phyloP scores from a whole-genome alignment of 2,329 filamentous ascomycete species.

The Diplocarpon mali region DNA sequence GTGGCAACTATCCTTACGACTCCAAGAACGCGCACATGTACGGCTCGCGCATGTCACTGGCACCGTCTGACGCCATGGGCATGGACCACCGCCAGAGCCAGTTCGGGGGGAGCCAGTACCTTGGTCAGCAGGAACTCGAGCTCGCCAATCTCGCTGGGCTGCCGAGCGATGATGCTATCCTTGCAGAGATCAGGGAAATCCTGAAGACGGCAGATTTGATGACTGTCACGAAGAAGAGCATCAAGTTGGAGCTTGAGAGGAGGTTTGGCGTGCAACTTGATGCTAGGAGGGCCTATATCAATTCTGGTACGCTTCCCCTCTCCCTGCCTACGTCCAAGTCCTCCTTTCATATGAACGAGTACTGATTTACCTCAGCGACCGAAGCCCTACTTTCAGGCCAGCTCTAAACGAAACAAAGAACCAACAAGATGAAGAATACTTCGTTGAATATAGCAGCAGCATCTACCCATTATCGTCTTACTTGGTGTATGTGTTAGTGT shows the following conservation, averaged over 20 bases:
- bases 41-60: conserved; percentile 66
- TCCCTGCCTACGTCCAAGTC: background rate
- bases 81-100: conserved; percentile 33
- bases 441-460: too few relatives aligned
- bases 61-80: conserved; percentile 53
- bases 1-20: conserved; percentile 21
- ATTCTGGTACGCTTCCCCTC: conserved; percentile 57
- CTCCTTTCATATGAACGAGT: conserved; percentile 1
- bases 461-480: too few relatives aligned
- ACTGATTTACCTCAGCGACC: conserved; percentile 44
- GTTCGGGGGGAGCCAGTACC: conserved; percentile 36
- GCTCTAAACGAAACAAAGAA: conserved; percentile 35
- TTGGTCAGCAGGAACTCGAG: conserved; percentile 55
- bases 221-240: conserved; percentile 97
- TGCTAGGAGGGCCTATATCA: conserved; percentile 84
- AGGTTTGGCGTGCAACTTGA: conserved; percentile 82
- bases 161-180: conserved; percentile 77
- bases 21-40: conserved; percentile 26
- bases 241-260: conserved; percentile 86
- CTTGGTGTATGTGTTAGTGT: too few relatives aligned
- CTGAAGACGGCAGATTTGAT: conserved; percentile 86
- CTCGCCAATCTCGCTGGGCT: conserved; percentile 61
- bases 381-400: conserved; percentile 71
- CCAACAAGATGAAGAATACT: too few relatives aligned
- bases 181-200: conserved; percentile 92